phyloP scores from a whole-genome alignment of 306 rosid species.

The Rosa lucieae region DNA sequence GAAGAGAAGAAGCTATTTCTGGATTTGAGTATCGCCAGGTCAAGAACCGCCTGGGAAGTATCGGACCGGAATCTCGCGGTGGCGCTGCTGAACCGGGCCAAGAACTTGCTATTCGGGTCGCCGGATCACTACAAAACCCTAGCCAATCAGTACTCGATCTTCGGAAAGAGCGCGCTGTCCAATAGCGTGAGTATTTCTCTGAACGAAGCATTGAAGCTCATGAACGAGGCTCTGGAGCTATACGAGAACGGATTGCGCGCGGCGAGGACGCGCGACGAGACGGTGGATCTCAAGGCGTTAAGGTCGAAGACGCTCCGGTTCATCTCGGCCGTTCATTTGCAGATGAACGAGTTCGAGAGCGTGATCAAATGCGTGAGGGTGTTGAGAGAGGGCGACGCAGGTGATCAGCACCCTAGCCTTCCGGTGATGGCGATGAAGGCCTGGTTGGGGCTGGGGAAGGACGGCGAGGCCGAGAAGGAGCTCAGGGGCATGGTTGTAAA shows the following conservation, averaged over 20 bases:
- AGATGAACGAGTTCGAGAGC: conserved; percentile 74
- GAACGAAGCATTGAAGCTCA: conserved; percentile 66
- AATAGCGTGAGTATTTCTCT: conserved; percentile 39
- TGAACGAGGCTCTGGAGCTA: conserved; percentile 83
- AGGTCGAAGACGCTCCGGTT: conserved; percentile 74
- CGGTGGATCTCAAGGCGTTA: conserved; percentile 46
- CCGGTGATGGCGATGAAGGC: conserved; percentile 92
- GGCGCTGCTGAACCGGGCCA: conserved; percentile 73
- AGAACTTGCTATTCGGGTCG: conserved; percentile 56
- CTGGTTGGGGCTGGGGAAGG: conserved; percentile 78
- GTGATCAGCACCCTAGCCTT: conserved; percentile 83
- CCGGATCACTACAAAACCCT: conserved; percentile 56
- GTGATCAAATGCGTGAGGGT: conserved; percentile 88
- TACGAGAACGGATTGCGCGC: conserved; percentile 66
- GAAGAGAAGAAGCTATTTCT: conserved; percentile 60
- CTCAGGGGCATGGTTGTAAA: conserved; percentile 78
- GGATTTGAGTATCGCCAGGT: conserved; percentile 74
- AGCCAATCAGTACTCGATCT: conserved; percentile 56
- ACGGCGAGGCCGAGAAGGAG: conserved; percentile 85
- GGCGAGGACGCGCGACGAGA: conserved; percentile 54
- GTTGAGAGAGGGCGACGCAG: conserved; percentile 68
- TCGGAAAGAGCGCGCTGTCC: conserved; percentile 60
- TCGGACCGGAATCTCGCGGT: conserved; percentile 64
- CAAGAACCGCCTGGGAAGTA: conserved; percentile 82
- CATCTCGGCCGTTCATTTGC: conserved; percentile 81